Conservation (phyloP, 768 basidiomycete genomes). For the Boletus pseudo-olivaceus region DNA sequence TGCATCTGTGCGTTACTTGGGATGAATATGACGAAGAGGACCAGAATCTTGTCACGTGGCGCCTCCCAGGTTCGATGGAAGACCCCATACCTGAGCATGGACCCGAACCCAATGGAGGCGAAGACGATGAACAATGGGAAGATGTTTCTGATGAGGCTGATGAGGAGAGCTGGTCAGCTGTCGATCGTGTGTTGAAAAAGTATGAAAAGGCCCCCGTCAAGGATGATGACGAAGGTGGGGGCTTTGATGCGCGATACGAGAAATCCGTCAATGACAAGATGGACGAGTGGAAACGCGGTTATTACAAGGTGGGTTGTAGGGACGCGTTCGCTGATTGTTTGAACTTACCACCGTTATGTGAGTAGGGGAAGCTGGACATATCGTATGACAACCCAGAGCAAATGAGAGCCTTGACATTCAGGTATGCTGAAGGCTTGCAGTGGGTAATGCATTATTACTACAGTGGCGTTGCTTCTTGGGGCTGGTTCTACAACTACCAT, state of each 20-base stretch:
- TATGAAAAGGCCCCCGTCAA: constrained; percentile 81
- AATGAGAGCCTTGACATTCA: constrained; percentile 67
- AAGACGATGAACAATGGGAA: constrained; percentile 49
- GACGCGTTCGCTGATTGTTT: background rate
- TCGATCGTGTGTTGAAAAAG: constrained; percentile 81
- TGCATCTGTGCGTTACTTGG: constrained; percentile 83
- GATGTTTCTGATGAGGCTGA: constrained; percentile 56
- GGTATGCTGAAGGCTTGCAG: constrained; percentile 91
- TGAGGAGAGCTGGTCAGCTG: constrained; percentile 66
- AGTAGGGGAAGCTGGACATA: constrained; percentile 83
- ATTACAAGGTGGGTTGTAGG: constrained; percentile 79
- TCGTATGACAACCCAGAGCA: constrained; percentile 65
- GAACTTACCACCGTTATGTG: constrained; percentile 10
- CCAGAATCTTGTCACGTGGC: constrained; percentile 68
- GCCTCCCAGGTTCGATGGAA: constrained; percentile 48
- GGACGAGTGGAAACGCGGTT: constrained; percentile 86
- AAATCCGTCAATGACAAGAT: constrained; percentile 74
- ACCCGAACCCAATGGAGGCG: constrained; percentile 38
- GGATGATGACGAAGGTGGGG: constrained; percentile 66
- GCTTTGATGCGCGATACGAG: constrained; percentile 79
- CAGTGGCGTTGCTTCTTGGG: constrained; percentile 94
- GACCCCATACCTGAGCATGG: constrained; percentile 34
- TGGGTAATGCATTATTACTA: constrained; percentile 99
- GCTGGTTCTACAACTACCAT: constrained; percentile 99
- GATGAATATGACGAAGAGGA: constrained; percentile 90